Evolutionary conservation across 1,284 basidiomycete species (phyloP).

Genomic region (Malassezia nana): DNA sequence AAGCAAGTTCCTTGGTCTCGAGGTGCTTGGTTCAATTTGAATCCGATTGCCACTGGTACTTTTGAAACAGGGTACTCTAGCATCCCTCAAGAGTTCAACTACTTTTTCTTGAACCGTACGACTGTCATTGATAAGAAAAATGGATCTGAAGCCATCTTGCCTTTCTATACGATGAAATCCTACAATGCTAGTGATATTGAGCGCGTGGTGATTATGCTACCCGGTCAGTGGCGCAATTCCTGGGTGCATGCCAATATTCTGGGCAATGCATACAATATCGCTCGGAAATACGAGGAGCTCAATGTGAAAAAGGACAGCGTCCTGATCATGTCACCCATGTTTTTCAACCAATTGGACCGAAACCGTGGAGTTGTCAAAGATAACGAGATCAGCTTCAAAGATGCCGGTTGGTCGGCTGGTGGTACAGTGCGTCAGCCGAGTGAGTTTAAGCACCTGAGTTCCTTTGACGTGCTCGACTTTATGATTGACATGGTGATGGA

Average conservation of each 20-base stretch:
- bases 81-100: slow-evolving; percentile 22
- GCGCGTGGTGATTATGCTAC: slow-evolving; percentile 36
- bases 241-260: slow-evolving; percentile 39
- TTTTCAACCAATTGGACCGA: slow-evolving; percentile 30
- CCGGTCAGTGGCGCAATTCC: slow-evolving; percentile 32
- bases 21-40: slow-evolving; percentile 20
- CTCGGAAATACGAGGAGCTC: slow-evolving; percentile 4
- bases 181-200: slow-evolving; percentile 30
- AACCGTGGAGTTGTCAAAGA: slow-evolving; percentile 20
- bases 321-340: slow-evolving; percentile 32
- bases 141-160: slow-evolving; percentile 7
- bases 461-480: slow-evolving; percentile 35
- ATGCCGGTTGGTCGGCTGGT: slow-evolving; percentile 35
- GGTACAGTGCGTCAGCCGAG: slow-evolving; percentile 22
- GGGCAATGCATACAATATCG: slow-evolving; percentile 23
- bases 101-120: slow-evolving; percentile 34
- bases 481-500: slow-evolving; percentile 31
- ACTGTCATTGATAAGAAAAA: slow-evolving; percentile 14
- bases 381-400: slow-evolving; percentile 31
- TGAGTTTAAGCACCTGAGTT: slow-evolving; percentile 18
- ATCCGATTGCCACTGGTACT: slow-evolving; percentile 24
- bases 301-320: slow-evolving; percentile 26
- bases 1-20: slow-evolving; percentile 34
- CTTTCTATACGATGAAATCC: slow-evolving; percentile 29
- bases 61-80: slow-evolving; percentile 50